Conservation (phyloP, 2,329 filamentous ascomycete genomes). For the Claviceps sp. region DNA sequence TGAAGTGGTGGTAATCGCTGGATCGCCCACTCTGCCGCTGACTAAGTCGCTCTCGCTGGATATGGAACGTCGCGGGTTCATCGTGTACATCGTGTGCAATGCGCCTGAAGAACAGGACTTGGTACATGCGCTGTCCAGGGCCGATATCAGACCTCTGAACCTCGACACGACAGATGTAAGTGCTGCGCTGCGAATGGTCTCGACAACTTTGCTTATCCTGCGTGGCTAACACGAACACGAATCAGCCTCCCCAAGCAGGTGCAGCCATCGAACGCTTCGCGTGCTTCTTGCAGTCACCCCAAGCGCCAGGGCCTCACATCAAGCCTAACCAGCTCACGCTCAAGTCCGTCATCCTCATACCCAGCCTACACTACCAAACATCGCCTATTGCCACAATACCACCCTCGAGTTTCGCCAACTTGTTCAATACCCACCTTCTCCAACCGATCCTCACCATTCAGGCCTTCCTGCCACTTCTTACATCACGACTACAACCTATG, state of each 20-base stretch:
- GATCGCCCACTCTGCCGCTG: conserved; percentile 73
- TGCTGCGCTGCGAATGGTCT: conserved; percentile 5
- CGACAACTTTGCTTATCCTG: neutral
- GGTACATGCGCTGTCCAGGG: conserved; percentile 61
- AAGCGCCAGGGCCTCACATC: conserved; percentile 62
- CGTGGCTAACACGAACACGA: neutral
- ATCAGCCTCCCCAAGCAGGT: conserved; percentile 52
- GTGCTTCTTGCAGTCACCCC: conserved; percentile 57
- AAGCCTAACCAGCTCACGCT: conserved; percentile 64
- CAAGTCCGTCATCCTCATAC: conserved; percentile 70
- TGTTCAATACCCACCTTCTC: conserved; percentile 82
- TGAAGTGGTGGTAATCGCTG: conserved; percentile 79
- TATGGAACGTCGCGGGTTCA: conserved; percentile 80
- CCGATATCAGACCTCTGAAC: conserved; percentile 69
- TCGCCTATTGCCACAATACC: conserved; percentile 77
- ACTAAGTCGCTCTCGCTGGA: conserved; percentile 75
- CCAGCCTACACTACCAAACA: conserved; percentile 65
- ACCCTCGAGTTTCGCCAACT: conserved; percentile 72
- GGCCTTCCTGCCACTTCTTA: conserved; percentile 72
- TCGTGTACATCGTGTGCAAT: conserved; percentile 81
- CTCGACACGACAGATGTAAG: conserved; percentile 72
- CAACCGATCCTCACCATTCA: conserved; percentile 82
- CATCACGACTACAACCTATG: conserved; percentile 41
- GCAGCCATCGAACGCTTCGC: conserved; percentile 60
- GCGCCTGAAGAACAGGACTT: conserved; percentile 73